Base-by-base conservation (phyloP, 331 rosid genomes). In the Malus hybrid region DNA sequence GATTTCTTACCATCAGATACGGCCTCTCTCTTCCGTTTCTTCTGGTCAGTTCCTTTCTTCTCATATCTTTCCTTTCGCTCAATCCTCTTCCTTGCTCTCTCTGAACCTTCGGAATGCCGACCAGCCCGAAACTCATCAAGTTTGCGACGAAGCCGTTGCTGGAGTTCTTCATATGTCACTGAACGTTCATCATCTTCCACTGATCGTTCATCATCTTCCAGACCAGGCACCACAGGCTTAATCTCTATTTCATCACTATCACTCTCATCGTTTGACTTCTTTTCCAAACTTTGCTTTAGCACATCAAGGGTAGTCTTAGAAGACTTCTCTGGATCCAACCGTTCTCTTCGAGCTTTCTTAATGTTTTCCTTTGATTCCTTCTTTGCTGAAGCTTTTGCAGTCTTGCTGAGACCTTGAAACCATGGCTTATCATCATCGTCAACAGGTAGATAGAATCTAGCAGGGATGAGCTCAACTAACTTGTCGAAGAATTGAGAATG, bases 351-450 rank as follows among this genome's bases (percentile, higher is more conserved):
- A 59, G 89, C 86, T 69, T 86, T 81, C 83, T 89, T 91, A 59
- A 91, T 86, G 75, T 91, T 91, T 60, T 86, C 86, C 88, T 85
- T 86, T 0, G 90, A 78, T 79, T 86, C 86, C 87, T 85, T 89
- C 91, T 89, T 91, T n/a, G 84, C 86, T n/a, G 76, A 64, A 34
- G 82, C 93, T 67, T 82, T 89, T 22, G 81, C 67, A 18, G 83
- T 76, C 81, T 89, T 87, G 83, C 87, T 87, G 14, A 89, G 88
- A 77, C 93, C 97, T 80, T 89, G 89, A 85, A 87, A 89, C 95
- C 95, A 91, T 22, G 93, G 88, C 78, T 82, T 91, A 4, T 83
- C 97, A 10, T 75, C 78, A 20, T 82, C 90, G 22, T 89, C 90
- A 48, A 7, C 61, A 2, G 91, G 79, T 27, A 91, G 69, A 76